Percentiles rank a stretch among this genome's conserved stretches.
Conservation (phyloP, 2,329 filamentous ascomycete genomes). For the Lecanoromycetidae sp. region DNA sequence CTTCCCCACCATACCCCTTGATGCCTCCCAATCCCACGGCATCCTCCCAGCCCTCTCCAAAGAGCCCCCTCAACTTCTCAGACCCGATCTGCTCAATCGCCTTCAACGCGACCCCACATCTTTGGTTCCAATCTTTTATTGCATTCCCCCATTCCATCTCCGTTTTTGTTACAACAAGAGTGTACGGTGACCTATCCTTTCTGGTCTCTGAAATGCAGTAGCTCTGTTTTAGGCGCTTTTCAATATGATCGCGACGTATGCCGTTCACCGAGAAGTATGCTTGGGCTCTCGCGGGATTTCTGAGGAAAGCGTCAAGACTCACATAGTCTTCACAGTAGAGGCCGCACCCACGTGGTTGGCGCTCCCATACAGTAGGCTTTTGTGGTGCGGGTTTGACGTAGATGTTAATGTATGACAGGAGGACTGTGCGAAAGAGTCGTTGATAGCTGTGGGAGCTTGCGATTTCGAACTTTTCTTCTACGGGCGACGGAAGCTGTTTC, state of each 20-base stretch:
- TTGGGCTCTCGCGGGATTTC: neutral
- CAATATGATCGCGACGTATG: neutral
- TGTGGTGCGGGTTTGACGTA: neutral
- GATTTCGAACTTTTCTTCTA: neutral
- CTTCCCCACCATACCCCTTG: neutral
- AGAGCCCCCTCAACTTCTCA: neutral
- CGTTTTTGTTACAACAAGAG: neutral
- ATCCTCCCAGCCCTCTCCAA: neutral
- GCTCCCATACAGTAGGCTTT: neutral
- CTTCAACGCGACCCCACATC: neutral
- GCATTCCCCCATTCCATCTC: neutral
- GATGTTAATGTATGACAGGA: neutral
- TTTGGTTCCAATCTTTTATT: neutral
- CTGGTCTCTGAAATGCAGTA: neutral
- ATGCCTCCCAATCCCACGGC: neutral
- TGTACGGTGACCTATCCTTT: neutral
- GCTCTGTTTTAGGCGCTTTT: neutral
- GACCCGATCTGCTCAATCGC: neutral
- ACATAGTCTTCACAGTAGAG: neutral
- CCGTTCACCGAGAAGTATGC: neutral
- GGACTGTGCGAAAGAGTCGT: neutral
- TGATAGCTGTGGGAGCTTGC: neutral
- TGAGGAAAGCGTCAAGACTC: neutral
- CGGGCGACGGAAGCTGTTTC: neutral
- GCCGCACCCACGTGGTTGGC: neutral